Conservation (phyloP, 352 stramenopile genomes). For the Elongisporangium prolatum region DNA sequence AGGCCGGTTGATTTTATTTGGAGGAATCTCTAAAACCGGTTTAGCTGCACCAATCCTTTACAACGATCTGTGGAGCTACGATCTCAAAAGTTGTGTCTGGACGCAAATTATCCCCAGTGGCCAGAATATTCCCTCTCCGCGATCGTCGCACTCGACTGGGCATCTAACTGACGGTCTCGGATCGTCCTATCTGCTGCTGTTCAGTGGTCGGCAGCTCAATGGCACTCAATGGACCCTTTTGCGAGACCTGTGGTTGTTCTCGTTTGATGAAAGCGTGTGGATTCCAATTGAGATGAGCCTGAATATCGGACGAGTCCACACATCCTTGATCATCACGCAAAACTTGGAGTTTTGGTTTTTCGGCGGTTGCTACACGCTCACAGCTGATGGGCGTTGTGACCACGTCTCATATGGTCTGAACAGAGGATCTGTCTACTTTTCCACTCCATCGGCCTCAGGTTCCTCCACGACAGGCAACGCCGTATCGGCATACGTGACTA, state of each 20-base stretch:
- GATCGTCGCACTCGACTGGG: slow-evolving; percentile 59
- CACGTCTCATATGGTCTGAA: background rate
- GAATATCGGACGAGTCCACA: slow-evolving; percentile 46
- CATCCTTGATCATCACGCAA: slow-evolving; percentile 34
- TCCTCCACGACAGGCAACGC: too few species aligned
- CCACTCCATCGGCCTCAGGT: background rate
- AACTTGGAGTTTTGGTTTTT: slow-evolving; percentile 61
- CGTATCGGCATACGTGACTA: background rate
- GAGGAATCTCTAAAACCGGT: slow-evolving; percentile 45
- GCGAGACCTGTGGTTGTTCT: slow-evolving; percentile 53
- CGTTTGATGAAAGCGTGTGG: slow-evolving; percentile 39
- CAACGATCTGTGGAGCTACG: slow-evolving; percentile 67
- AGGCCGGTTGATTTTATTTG: slow-evolving; percentile 52
- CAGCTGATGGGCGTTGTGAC: background rate
- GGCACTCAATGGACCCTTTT: slow-evolving; percentile 45
- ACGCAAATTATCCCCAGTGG: slow-evolving; percentile 20
- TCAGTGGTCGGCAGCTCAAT: slow-evolving; percentile 48
- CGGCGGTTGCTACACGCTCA: slow-evolving; percentile 50
- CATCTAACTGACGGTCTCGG: slow-evolving; percentile 22
- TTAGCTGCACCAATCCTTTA: slow-evolving; percentile 36
- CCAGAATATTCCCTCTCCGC: slow-evolving; percentile 18
- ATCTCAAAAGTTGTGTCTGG: slow-evolving; percentile 39
- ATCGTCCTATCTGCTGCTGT: slow-evolving; percentile 41
- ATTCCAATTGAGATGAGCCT: slow-evolving; percentile 12
- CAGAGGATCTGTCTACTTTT: background rate